Percentiles rank a stretch among this genome's conserved stretches.
Conservation (phyloP, 2,329 filamentous ascomycete genomes). For the Ceratocystis eucalypticola region DNA sequence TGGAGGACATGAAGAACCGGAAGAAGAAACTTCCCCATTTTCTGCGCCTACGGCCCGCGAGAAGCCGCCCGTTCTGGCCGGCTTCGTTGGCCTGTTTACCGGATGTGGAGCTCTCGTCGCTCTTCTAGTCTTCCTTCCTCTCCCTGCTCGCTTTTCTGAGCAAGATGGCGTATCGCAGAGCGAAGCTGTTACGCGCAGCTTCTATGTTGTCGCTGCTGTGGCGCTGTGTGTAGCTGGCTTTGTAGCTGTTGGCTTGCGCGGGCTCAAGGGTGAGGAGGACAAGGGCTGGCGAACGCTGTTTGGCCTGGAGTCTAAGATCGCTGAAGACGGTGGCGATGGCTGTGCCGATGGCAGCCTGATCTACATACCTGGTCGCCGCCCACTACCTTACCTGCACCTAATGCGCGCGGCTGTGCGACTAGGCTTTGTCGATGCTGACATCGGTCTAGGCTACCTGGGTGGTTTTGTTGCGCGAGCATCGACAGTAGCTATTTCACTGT, state of each 20-base stretch:
- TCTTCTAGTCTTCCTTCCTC: constrained; percentile 66
- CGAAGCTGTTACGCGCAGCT: constrained; percentile 66
- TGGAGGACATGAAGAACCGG: background rate
- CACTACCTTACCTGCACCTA: constrained; percentile 45
- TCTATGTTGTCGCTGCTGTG: constrained; percentile 69
- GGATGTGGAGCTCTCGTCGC: constrained; percentile 84
- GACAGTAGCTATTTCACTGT: constrained; percentile 87
- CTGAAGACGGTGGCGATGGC: too few species aligned
- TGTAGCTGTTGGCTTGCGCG: constrained; percentile 65
- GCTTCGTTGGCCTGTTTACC: constrained; percentile 82
- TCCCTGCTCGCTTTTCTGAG: constrained; percentile 66
- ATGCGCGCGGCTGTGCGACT: constrained; percentile 51
- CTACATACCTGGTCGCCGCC: constrained; percentile 7
- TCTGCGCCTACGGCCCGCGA: constrained; percentile 42
- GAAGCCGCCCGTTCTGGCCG: constrained; percentile 56
- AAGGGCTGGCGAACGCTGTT: constrained; percentile 56
- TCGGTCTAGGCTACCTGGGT: constrained; percentile 78
- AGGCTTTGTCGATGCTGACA: constrained; percentile 61
- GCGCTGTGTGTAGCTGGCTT: constrained; percentile 58
- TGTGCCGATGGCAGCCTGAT: background rate
- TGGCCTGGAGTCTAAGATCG: constrained; percentile 24
- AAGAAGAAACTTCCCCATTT: constrained; percentile 37
- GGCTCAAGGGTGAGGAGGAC: constrained; percentile 56
- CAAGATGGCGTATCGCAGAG: constrained; percentile 57
- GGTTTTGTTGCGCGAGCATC: constrained; percentile 91